Conservation (phyloP, 2,329 filamentous ascomycete species). For the Xylaria sp. region DNA sequence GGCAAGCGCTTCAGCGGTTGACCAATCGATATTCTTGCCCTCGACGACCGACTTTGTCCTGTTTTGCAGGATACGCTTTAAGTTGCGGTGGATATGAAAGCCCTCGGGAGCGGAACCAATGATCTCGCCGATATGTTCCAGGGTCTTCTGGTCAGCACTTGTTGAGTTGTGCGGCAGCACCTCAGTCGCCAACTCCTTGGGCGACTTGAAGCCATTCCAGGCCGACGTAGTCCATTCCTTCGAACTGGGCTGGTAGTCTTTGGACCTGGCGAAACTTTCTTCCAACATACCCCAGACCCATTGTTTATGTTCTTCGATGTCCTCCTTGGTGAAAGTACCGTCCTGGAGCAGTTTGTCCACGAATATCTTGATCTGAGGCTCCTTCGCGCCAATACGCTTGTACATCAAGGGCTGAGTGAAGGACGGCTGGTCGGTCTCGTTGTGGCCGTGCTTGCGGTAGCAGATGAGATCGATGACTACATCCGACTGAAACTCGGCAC, state of each 20-base stretch:
- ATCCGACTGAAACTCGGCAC: slow-evolving; percentile 97
- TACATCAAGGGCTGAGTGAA: slow-evolving; percentile 99
- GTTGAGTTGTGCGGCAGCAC: slow-evolving; percentile 91
- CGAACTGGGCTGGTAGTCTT: slow-evolving; percentile 93
- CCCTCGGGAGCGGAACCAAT: slow-evolving; percentile 80
- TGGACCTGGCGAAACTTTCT: slow-evolving; percentile 95
- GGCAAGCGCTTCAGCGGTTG: slow-evolving; percentile 92
- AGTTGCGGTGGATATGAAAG: slow-evolving; percentile 89
- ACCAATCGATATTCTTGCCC: slow-evolving; percentile 95
- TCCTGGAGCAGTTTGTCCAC: slow-evolving; percentile 87
- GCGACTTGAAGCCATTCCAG: slow-evolving; percentile 99
- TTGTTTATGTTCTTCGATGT: slow-evolving; percentile 98
- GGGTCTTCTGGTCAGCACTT: slow-evolving; percentile 69
- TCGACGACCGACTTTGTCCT: slow-evolving; percentile 91
- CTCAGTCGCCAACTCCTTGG: slow-evolving; percentile 94
- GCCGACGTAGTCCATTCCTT: slow-evolving; percentile 99
- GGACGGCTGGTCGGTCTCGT: slow-evolving; percentile 98
- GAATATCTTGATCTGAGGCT: slow-evolving; percentile 86
- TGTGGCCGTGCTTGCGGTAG: slow-evolving; percentile 99
- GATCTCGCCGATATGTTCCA: slow-evolving; percentile 80
- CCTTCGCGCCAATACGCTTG: slow-evolving; percentile 89
- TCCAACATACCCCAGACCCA: slow-evolving; percentile 99
- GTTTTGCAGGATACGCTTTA: slow-evolving; percentile 91
- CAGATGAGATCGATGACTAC: slow-evolving; percentile 98
- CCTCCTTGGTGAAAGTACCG: slow-evolving; percentile 94